Evolutionary conservation across 176 grass and related monocot species (phyloP).

Genomic region (Luzula sylvatica): DNA sequence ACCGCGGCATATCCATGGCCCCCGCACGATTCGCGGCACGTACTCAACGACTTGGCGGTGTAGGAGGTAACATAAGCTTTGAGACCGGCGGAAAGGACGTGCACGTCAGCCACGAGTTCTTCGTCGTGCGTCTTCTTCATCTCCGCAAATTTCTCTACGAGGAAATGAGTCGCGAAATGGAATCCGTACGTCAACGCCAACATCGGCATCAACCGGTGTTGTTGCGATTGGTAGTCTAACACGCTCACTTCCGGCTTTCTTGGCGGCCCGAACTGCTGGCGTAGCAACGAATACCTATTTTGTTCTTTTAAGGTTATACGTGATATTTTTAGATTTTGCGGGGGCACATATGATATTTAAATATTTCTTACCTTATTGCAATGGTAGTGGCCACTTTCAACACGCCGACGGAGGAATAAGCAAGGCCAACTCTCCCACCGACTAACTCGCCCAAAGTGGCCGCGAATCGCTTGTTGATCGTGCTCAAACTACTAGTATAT

Average conservation of each 20-base stretch:
- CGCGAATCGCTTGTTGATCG: slow-evolving; percentile 88
- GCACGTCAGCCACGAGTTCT: slow-evolving; percentile 67
- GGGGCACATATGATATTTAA: too few species aligned
- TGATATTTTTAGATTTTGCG: too few species aligned
- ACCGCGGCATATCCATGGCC: slow-evolving; percentile 98
- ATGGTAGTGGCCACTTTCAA: slow-evolving; percentile 88
- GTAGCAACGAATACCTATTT: slow-evolving; percentile 55
- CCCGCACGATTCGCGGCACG: slow-evolving; percentile 78
- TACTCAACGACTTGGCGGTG: slow-evolving; percentile 79
- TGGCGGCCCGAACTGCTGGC: slow-evolving; percentile 91
- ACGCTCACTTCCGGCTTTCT: slow-evolving; percentile 80
- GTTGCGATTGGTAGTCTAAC: slow-evolving; percentile 93
- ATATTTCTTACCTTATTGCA: slow-evolving; percentile 39
- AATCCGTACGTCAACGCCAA: slow-evolving; percentile 83
- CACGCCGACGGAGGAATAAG: slow-evolving; percentile 68
- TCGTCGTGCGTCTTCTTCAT: slow-evolving; percentile 80
- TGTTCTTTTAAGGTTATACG: too few species aligned
- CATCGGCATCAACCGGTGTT: slow-evolving; percentile 96
- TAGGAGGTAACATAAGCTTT: slow-evolving; percentile 97
- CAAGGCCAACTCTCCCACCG: slow-evolving; percentile 74
- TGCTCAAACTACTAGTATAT: slow-evolving; percentile 82
- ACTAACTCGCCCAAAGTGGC: slow-evolving; percentile 94
- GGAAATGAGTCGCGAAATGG: slow-evolving; percentile 59
- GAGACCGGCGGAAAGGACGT: slow-evolving; percentile 82
- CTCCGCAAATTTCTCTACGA: slow-evolving; percentile 75